Base-by-base conservation (phyloP, 2,329 filamentous ascomycete species). In the Venturia asperata region DNA sequence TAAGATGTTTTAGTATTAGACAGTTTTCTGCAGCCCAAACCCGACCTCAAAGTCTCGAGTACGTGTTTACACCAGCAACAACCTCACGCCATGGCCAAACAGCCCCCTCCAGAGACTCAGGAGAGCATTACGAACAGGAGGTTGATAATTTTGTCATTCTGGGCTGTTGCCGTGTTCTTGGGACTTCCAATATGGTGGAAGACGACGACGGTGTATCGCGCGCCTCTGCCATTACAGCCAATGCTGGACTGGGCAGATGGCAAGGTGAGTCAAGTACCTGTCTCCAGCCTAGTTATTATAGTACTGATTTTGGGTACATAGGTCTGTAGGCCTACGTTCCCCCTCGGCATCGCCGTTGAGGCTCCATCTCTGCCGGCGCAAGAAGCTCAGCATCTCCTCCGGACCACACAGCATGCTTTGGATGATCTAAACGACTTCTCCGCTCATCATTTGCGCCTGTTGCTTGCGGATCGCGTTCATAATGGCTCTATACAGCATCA, bases 151-250 rank as follows among this genome's bases (percentile, higher is more conserved):
- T 75, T 90, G 67, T 93, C 93, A 10, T 97, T 97, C 76, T 99
- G 94, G 94, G 80, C 86, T 5, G 86, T 97, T 45, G 90, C 96
- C 7, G 74, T 96, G 7, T 83, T 88, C 39, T 78, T 99, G 6
- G 94, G 94, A 2, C 76, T 99, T 69, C 94, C 94, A 66, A 88
- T 96, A 83, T 99, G 94, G 94, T 95, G 91, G 87, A 87, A 87
- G 75, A 97, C 94, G 0, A 99, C 94, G 4, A 89, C 90, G 0
- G 96, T 97, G 65, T 92, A 96, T 75, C 85, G 94, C 65, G 92
- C 93, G 15, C 83, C 87, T 56, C 79, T 99, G 70, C 94, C 94
- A 5, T 76, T 97, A 69, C 83, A 89, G 72, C 84, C 87, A 64
- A 99, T 99, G 94, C 84, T 89, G 70, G 84, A 89, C 67, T 97